A percentile compares a stretch with the other conserved stretches of the same genome.
Conservation (phyloP, 2,329 filamentous ascomycete species). For the Dryadomyces sulphureus region DNA sequence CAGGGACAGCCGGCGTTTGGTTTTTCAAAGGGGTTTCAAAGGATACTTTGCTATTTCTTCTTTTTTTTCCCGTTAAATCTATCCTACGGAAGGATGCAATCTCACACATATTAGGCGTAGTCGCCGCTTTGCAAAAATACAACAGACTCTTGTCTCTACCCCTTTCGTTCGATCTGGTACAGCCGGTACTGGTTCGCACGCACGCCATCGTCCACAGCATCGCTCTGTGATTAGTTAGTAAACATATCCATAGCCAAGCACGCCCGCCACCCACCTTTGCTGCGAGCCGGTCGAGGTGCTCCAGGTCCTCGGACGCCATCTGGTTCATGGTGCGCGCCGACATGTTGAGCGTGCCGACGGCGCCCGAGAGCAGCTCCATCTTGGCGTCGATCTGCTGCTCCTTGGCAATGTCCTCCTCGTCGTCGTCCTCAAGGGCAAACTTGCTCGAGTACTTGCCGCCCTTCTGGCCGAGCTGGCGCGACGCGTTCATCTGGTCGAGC, state of each 20-base stretch:
- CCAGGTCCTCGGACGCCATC: constrained; percentile 57
- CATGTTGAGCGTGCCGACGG: constrained; percentile 56
- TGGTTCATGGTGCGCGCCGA: constrained; percentile 8
- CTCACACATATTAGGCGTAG: no score
- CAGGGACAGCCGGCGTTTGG: no score
- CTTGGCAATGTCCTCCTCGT: constrained; percentile 12
- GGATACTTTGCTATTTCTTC: no score
- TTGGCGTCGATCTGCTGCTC: constrained; percentile 38
- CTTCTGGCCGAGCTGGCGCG: constrained; percentile 33
- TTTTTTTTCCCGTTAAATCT: no score
- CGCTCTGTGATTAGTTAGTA: constrained; percentile 40
- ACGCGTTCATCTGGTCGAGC: constrained; percentile 46
- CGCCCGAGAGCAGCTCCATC: constrained; percentile 51
- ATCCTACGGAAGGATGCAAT: constrained; percentile 10
- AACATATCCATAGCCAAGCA: not conserved
- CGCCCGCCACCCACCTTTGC: constrained; percentile 46
- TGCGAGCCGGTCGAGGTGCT: constrained; percentile 59
- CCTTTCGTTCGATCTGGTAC: constrained; percentile 6
- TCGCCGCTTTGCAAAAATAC: not conserved
- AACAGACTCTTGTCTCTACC: not conserved
- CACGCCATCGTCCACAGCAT: constrained; percentile 69
- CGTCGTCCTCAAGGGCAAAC: constrained; percentile 12
- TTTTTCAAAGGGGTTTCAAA: no score
- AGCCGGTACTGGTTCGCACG: constrained; percentile 44
- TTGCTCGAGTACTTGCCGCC: constrained; percentile 9